These are phyloP conservation scores for Hortiboletus flavorubellus DNA, from an alignment of 768 basidiomycete genomes.

Conservation along the genomic window DNA sequence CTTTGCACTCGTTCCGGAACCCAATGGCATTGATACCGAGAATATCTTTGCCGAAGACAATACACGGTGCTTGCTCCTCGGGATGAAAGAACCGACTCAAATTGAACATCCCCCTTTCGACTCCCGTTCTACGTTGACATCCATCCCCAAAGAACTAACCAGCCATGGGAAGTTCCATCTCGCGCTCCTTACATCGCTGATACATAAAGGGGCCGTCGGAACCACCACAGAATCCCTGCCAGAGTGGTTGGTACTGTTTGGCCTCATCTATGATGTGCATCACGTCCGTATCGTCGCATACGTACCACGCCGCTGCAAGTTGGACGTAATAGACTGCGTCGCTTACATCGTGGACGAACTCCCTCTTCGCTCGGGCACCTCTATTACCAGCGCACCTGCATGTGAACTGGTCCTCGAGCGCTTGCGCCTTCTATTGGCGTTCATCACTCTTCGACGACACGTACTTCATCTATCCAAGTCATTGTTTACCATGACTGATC, in stretches of 20 bases:
- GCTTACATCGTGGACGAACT: conserved; percentile 24
- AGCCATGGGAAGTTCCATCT: conserved; percentile 9
- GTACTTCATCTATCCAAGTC: conserved; percentile 13
- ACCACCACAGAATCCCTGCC: conserved; percentile 9
- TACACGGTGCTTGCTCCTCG: conserved; percentile 15
- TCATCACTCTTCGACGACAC: conserved; percentile 21
- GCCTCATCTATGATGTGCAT: conserved; percentile 19
- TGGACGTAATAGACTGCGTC: conserved; percentile 7
- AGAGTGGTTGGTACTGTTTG: conserved; percentile 27
- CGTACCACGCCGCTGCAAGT: conserved; percentile 12
- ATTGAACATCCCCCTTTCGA: not conserved
- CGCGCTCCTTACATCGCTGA: conserved; percentile 8
- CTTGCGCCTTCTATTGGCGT: conserved; percentile 19
- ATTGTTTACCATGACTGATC: conserved; percentile 3
- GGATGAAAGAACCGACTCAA: conserved; percentile 9
- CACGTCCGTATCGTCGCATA: conserved; percentile 20
- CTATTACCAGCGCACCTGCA: not conserved
- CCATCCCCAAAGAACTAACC: conserved; percentile 16
- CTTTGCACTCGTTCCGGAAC: conserved; percentile 15
- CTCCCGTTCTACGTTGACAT: not conserved
- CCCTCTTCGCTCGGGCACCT: not conserved
- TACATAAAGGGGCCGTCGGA: not conserved
- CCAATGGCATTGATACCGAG: not conserved
- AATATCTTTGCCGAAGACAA: not conserved
- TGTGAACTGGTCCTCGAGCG: conserved; percentile 15